Conservation (phyloP, 1,284 basidiomycete genomes). For the Trametes polyzona region DNA sequence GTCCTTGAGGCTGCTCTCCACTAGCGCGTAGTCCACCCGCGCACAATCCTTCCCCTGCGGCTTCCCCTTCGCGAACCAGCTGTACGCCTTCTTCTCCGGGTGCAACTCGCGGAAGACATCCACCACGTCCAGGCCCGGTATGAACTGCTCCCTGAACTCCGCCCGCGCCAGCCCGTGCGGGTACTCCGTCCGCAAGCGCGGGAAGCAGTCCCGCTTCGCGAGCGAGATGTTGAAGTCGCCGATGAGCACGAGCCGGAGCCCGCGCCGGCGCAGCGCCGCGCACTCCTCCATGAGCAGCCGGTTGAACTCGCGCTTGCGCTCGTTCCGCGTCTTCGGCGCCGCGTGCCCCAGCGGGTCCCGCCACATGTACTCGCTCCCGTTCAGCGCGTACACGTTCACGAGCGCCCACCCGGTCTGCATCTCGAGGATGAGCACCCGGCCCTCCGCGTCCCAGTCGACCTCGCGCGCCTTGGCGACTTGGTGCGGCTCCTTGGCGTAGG, state of each 20-base stretch:
- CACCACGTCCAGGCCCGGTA: constrained; percentile 26
- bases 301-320: constrained; percentile 37
- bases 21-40: constrained; percentile 33
- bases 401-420: constrained; percentile 34
- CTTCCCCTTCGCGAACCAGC: constrained; percentile 36
- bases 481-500: constrained; percentile 25
- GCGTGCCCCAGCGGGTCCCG: constrained; percentile 25
- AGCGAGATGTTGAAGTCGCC: constrained; percentile 36
- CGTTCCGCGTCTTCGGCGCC: constrained; percentile 32
- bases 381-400: constrained; percentile 34
- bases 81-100: constrained; percentile 26
- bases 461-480: constrained; percentile 23
- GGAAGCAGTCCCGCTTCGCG: constrained; percentile 27
- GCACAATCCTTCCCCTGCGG: constrained; percentile 32
- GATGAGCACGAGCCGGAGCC: constrained; percentile 30
- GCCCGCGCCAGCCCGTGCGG: constrained; percentile 29
- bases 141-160: constrained; percentile 32
- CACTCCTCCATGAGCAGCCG: constrained; percentile 30
- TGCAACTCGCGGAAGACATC: constrained; percentile 30
- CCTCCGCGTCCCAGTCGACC: constrained; percentile 34
- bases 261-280: constrained; percentile 26
- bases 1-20: constrained; percentile 23
- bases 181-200: constrained; percentile 31
- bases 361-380: constrained; percentile 36
- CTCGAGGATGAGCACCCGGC: constrained; percentile 32